Conservation (phyloP, 2,329 filamentous ascomycete species). For the Daldinia sp. region DNA sequence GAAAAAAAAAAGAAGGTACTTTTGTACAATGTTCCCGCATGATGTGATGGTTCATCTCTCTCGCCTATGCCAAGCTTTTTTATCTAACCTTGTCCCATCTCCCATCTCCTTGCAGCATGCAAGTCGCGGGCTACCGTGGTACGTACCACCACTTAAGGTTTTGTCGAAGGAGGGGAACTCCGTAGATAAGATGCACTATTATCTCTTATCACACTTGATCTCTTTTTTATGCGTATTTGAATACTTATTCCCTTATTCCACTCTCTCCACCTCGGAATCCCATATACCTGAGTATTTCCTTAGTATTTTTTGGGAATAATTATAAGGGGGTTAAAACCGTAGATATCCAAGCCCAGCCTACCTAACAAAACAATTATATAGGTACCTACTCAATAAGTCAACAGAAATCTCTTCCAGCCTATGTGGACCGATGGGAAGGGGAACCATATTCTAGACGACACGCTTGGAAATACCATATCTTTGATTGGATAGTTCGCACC, state of each 20-base stretch:
- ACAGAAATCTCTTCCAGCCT: constrained; percentile 17
- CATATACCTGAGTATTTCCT: neutral
- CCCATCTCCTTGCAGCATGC: constrained; percentile 41
- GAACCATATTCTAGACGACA: constrained; percentile 1
- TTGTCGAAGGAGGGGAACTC: constrained; percentile 26
- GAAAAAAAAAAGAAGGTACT: neutral
- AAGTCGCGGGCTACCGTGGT: constrained; percentile 34
- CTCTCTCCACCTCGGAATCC: neutral
- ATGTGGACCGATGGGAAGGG: constrained; percentile 20
- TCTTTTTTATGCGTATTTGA: neutral
- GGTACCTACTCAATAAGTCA: neutral
- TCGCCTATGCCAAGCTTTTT: constrained; percentile 43
- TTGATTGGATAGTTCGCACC: constrained; percentile 31
- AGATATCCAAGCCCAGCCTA: neutral
- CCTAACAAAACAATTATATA: neutral
- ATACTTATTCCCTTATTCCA: neutral
- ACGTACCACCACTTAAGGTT: constrained; percentile 33
- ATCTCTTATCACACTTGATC: constrained; percentile 27
- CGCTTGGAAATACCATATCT: constrained; percentile 33
- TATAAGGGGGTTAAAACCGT: neutral
- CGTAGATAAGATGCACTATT: constrained; percentile 38
- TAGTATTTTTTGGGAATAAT: neutral
- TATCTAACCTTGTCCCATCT: constrained; percentile 41
- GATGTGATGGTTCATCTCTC: constrained; percentile 7
- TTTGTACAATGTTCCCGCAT: too few relatives aligned